Conservation (phyloP, 2,329 filamentous ascomycete species). For the Paecilomyces formosus region DNA sequence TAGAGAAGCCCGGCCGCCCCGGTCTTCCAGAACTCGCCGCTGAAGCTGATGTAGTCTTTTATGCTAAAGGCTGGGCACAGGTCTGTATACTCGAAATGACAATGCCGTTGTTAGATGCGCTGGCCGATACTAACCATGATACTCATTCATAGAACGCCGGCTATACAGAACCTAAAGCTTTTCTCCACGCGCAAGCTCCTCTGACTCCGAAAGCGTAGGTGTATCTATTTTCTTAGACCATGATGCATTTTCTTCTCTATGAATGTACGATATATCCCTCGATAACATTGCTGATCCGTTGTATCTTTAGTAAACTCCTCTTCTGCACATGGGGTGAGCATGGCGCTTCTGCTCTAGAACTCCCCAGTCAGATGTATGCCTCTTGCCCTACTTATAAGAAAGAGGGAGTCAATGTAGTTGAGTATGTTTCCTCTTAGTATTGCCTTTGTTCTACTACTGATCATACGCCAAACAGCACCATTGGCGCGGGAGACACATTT, state of each 20-base stretch:
- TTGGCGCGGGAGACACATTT: conserved; percentile 71
- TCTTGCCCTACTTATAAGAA: conserved; percentile 39
- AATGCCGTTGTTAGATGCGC: neutral
- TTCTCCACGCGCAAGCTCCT: conserved; percentile 41
- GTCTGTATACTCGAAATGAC: conserved; percentile 27
- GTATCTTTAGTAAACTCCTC: conserved; percentile 35
- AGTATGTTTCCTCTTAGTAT: conserved; percentile 43
- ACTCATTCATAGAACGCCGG: conserved; percentile 20
- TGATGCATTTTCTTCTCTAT: too few relatives aligned
- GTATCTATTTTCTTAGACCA: too few relatives aligned
- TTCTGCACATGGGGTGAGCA: conserved; percentile 55
- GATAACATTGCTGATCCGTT: neutral
- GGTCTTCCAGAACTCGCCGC: conserved; percentile 54
- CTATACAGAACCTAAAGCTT: conserved; percentile 43
- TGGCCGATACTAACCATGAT: neutral
- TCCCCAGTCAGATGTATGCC: conserved; percentile 25
- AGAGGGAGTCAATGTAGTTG: conserved; percentile 42
- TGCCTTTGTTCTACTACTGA: conserved; percentile 8
- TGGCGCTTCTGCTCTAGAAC: conserved; percentile 44
- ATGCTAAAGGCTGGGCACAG: conserved; percentile 63
- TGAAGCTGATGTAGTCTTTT: conserved; percentile 65
- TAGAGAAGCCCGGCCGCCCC: conserved; percentile 60
- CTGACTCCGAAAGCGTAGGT: conserved; percentile 41
- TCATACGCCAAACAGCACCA: conserved; percentile 42
- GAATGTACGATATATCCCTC: too few relatives aligned